Evolutionary conservation across 371 early-diverging fungal genomes (phyloP), one percentile per base, ranked within the genome.

Genomic region (Mortierella polycephala): DNA sequence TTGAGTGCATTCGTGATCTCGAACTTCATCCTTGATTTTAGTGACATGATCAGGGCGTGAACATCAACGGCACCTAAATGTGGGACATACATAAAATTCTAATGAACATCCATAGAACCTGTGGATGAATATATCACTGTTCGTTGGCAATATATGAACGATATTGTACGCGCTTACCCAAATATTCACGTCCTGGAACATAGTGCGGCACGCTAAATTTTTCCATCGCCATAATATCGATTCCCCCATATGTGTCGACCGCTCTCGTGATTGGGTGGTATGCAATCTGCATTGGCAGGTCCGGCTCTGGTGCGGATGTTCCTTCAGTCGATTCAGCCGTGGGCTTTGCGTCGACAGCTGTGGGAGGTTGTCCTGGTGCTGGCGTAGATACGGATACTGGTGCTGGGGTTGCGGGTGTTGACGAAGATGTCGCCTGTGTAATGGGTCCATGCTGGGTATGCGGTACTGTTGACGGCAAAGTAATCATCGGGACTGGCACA

Each of bases 1-100:
- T 93, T 93, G 39, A 94, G 82, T 2, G 94, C 93, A 45, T 89
- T 89, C 4, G 92, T 87, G 2, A 91, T 83, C 68, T 94, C 94
- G 76, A 92, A 82, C 57, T 86, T 86, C 82, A 93, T 84, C 4
- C 91, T 92, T 7, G 91, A 92, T 64, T 93, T 92, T 4, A 94
- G 76, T 7, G 93, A 91, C 87, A 94, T 87, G 37, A 88, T 89
- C 53, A 93, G 63, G 4, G 94, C 92, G 56, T 90, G 92, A 11
- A 94, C 86, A 67, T 94, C 93, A 18, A 93, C 85, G 16, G 85
- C 66, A 59, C 93, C 92, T 83, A 79, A 57, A 57, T 10, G 47
- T 30, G 30, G 4, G 30, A 30, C 30, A 51, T 49, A 18, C 7
- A 46, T n/a, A 37, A 57, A 18, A 16, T 16, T 40, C n/a, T 20